A percentile compares a stretch with the other conserved stretches of the same genome.
These are phyloP conservation scores for Aspergillus heteromorphus DNA, from an alignment of 495 filamentous ascomycete species.

Conservation along the genomic window DNA sequence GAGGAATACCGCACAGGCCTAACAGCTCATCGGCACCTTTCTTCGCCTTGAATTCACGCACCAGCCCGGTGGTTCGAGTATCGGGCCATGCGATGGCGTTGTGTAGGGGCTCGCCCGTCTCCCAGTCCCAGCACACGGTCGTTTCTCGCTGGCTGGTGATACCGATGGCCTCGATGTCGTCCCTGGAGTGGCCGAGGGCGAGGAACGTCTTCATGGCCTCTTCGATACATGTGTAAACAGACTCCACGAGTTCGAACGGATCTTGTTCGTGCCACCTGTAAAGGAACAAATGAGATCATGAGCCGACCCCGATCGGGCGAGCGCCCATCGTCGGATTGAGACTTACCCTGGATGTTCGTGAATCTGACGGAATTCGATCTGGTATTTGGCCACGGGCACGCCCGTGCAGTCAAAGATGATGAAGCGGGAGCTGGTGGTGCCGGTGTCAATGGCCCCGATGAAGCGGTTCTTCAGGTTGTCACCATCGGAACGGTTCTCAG, in stretches of 20 bases:
- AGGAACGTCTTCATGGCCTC: conserved; percentile 69
- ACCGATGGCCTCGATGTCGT: conserved; percentile 78
- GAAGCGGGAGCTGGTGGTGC: conserved; percentile 89
- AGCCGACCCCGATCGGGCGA: too few species aligned
- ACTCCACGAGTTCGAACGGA: conserved; percentile 69
- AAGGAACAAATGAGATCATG: conserved; percentile 6
- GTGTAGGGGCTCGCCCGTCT: conserved; percentile 78
- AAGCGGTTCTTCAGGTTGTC: conserved; percentile 44
- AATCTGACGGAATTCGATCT: conserved; percentile 84
- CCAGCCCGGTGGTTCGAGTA: conserved; percentile 72
- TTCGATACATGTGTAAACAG: conserved; percentile 82
- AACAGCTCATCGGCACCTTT: conserved; percentile 62
- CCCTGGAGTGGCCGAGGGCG: conserved; percentile 61
- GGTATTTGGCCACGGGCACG: conserved; percentile 77
- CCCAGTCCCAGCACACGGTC: conserved; percentile 82
- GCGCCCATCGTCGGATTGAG: too few species aligned
- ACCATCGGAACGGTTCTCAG: conserved; percentile 22
- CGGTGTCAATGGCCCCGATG: conserved; percentile 80
- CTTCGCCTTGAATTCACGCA: conserved; percentile 70
- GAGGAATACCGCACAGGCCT: conserved; percentile 76
- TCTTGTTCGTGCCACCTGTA: conserved; percentile 93
- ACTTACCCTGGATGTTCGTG: conserved; percentile 87
- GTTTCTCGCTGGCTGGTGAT: conserved; percentile 97
- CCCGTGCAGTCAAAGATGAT: conserved; percentile 83
- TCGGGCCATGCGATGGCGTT: conserved; percentile 95